Conservation (phyloP, 805 yeast species). For the Teunomyces atbi region DNA sequence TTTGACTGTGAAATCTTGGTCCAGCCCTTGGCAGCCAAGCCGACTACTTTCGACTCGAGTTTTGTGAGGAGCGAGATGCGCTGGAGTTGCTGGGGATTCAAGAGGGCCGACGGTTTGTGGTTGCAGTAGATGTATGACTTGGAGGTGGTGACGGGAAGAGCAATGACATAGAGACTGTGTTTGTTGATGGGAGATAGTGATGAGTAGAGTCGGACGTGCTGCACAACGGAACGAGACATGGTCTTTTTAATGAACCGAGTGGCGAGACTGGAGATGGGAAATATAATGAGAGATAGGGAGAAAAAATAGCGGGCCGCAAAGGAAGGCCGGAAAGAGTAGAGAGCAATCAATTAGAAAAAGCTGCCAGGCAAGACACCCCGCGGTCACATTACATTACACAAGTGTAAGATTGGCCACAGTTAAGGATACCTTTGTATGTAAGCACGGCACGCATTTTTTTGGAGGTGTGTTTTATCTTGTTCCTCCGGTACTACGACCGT, state of each 20-base stretch:
- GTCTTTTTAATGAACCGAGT: neutral
- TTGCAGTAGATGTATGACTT: conserved; percentile 69
- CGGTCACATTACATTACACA: no score
- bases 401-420: no score
- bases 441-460: no score
- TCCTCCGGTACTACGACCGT: no score
- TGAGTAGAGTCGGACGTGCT: neutral
- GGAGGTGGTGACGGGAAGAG: conserved; percentile 67
- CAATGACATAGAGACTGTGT: conserved; percentile 49
- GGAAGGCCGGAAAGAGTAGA: neutral
- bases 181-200: conserved; percentile 7
- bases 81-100: conserved; percentile 24
- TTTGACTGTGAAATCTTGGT: conserved; percentile 54
- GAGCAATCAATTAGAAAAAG: no score
- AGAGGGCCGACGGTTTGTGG: conserved; percentile 36
- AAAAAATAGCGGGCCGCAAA: neutral
- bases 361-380: no score
- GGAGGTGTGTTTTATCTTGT: no score
- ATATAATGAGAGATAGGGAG: neutral
- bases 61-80: conserved; percentile 34
- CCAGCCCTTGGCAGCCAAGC: conserved; percentile 63
- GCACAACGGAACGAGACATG: neutral
- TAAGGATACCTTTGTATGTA: no score
- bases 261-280: neutral
- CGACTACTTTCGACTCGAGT: conserved; percentile 46